Evolutionary conservation across 2,329 filamentous ascomycete species (phyloP), one percentile per base, ranked within the genome.

Genomic region (Phialemonium atrogriseum): DNA sequence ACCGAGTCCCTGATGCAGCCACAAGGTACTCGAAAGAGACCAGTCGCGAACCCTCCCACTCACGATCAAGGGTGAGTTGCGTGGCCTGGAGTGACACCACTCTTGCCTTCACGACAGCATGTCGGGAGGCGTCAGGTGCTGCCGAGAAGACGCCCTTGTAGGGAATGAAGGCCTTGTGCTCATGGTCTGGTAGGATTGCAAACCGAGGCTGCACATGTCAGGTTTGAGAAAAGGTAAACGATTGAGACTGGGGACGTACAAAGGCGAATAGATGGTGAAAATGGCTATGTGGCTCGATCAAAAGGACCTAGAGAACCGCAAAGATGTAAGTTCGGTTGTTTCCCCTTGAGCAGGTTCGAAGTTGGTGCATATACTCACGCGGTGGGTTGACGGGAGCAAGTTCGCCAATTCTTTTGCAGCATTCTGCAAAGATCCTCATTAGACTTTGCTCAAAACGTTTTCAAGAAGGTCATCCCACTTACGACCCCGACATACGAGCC

Each of bases 191-290:
- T 2, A 64, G 43, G 13, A 68, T 60, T 6, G 56, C 55, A 30
- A 62, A 67, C 5, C 67, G 53, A 2, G 66, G 66, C 50, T 55
- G 7, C 24, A 27, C 11, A 6, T 25, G 7, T 23, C 5, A 18
- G n/a, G 32, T 5, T 15, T n/a, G 9, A 27, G 6, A 2, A 12
- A 13, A n/a, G n/a, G n/a, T 12, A 9, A 21, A n/a, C 8, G 12
- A 9, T 4, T 8, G 13, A 12, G 7, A 10, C 5, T 2, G 14
- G 20, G 5, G 10, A 27, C 50, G 39, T 44, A 54, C 51, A 36
- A 70, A 66, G 7, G 55, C 55, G 41, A 65, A 70, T 1, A 64
- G 50, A 35, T 65, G 63, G 35, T 70, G 59, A 37, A 69, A 65
- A 39, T 70, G 66, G 7, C 56, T 61, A 37, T 68, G 65, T 25